Conservation (phyloP, 139 green algal species). For the Coelastrella sp. region DNA sequence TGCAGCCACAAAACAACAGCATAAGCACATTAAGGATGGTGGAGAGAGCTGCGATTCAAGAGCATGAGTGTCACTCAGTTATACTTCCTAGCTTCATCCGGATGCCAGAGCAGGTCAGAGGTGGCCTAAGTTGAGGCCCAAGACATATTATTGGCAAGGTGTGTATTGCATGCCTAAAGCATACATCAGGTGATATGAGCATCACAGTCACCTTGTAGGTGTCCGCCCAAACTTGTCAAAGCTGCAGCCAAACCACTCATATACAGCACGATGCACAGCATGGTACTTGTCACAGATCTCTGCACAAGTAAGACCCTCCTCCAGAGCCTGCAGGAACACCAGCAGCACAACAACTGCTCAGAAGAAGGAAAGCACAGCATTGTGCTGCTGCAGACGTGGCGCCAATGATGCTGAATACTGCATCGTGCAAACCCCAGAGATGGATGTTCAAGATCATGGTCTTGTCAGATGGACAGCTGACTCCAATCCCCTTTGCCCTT, state of each 20-base stretch:
- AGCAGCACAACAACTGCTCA: not conserved
- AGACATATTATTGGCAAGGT: not conserved
- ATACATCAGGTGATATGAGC: not conserved
- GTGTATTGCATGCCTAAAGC: too few relatives aligned
- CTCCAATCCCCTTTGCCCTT: too few relatives aligned
- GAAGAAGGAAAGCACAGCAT: not conserved
- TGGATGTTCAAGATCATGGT: too few relatives aligned
- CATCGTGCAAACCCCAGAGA: too few relatives aligned
- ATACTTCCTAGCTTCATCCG: not conserved
- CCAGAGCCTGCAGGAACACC: constrained; percentile 76
- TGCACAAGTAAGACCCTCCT: constrained; percentile 92
- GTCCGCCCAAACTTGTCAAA: constrained; percentile 98
- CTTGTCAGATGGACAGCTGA: too few relatives aligned
- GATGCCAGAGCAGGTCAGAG: too few relatives aligned
- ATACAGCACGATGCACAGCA: constrained; percentile 93
- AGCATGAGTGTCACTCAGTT: not conserved
- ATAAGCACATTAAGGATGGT: not conserved
- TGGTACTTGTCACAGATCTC: constrained; percentile 99
- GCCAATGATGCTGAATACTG: not conserved
- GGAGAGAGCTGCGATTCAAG: too few relatives aligned
- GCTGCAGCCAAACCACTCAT: constrained; percentile 96
- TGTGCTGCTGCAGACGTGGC: not conserved
- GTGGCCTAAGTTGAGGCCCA: not conserved
- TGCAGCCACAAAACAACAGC: not conserved
- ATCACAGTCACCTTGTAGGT: constrained; percentile 74